Percentiles rank a stretch among this genome's conserved stretches.
phyloP scores from a whole-genome alignment of 306 rosid genomes.

The Crotalaria pallida region DNA sequence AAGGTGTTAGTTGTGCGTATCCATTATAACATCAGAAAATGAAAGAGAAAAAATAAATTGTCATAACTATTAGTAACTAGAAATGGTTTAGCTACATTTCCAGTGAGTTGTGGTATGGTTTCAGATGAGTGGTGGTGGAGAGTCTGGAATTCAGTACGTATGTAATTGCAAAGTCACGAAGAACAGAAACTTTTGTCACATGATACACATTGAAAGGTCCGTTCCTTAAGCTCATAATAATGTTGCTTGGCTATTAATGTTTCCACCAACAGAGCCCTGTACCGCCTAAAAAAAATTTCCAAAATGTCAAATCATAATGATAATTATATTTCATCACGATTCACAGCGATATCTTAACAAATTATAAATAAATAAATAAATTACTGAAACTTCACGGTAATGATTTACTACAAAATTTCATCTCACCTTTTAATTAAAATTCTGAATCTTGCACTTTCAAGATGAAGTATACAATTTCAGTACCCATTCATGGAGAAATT shows the following conservation, averaged over 20 bases:
- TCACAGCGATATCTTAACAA: background rate
- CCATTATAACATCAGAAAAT: background rate
- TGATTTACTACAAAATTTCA: no score
- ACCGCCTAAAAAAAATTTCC: background rate
- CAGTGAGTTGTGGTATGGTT: background rate
- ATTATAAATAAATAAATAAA: no score
- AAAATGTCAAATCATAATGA: background rate
- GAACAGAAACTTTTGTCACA: background rate
- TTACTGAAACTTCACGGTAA: no score
- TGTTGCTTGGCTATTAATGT: background rate
- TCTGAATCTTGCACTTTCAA: no score
- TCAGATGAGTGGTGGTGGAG: background rate
- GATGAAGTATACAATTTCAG: no score
- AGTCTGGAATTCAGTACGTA: background rate
- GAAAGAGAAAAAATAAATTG: background rate
- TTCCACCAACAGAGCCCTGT: background rate
- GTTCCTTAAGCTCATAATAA: background rate
- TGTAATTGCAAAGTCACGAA: background rate
- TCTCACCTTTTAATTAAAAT: no score
- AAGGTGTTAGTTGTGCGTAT: conserved; percentile 1
- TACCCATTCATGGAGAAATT: no score
- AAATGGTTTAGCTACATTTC: background rate
- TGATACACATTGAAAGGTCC: conserved; percentile 15
- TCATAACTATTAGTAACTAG: background rate
- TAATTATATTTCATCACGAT: background rate